Percentiles rank a stretch among this genome's conserved stretches.
Evolutionary conservation across 352 stramenopile species (phyloP).

Genomic region (Phytophthora sp.): DNA sequence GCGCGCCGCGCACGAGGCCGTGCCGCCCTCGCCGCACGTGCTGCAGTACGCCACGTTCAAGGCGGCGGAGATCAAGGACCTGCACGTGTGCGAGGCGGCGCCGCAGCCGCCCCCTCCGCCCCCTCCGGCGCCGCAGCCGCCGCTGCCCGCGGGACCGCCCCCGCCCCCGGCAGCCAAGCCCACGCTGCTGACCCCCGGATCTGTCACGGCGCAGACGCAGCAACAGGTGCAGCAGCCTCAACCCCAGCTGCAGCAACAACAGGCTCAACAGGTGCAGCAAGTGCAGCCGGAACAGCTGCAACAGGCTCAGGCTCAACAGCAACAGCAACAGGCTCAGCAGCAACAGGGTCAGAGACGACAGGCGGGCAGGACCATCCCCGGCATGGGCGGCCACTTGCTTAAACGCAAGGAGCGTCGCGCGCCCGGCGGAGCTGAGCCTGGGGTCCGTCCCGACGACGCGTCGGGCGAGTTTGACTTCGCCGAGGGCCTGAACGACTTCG

Average conservation of each 20-base stretch:
- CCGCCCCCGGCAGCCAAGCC: conserved; percentile 34
- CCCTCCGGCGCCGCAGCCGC: conserved; percentile 18
- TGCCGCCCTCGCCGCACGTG: conserved; percentile 76
- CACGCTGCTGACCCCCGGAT: conserved; percentile 60
- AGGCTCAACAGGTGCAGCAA: conserved; percentile 8
- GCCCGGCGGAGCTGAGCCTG: conserved; percentile 33
- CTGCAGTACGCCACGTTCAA: conserved; percentile 87
- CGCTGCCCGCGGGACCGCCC: conserved; percentile 28
- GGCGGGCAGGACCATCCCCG: conserved; percentile 64
- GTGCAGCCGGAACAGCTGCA: conserved; percentile 6
- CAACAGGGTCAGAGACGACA: conserved; percentile 30
- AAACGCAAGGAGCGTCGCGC: conserved; percentile 80
- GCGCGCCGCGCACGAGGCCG: conserved; percentile 76
- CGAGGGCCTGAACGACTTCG: conserved; percentile 63
- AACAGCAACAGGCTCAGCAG: conserved; percentile 17
- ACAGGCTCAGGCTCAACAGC: conserved; percentile 8
- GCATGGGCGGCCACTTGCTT: conserved; percentile 83
- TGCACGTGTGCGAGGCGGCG: conserved; percentile 80
- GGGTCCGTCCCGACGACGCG: conserved; percentile 22
- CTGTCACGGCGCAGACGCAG: conserved; percentile 43
- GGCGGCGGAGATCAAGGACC: conserved; percentile 84
- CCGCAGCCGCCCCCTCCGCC: conserved; percentile 14
- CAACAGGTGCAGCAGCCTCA: conserved; percentile 12
- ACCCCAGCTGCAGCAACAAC: conserved; percentile 8
- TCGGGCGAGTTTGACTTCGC: conserved; percentile 81